Percentiles rank a stretch among this genome's conserved stretches.
These are phyloP conservation scores for Kazachstania sp. DNA, from an alignment of 1,139 yeast species.

Conservation along the genomic window DNA sequence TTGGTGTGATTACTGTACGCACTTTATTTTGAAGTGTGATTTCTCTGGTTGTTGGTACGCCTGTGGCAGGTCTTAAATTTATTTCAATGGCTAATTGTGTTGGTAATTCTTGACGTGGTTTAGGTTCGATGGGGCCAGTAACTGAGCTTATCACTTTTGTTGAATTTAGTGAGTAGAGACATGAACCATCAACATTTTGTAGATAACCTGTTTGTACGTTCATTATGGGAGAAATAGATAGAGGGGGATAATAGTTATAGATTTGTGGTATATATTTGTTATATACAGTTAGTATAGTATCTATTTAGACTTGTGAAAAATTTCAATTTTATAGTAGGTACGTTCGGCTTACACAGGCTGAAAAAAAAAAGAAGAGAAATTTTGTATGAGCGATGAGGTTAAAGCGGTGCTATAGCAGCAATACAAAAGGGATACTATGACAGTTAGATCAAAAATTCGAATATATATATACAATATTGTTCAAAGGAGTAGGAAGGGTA, in stretches of 20 bases:
- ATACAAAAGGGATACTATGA: too few relatives aligned
- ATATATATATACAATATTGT: too few relatives aligned
- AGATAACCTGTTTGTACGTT: slow-evolving; percentile 32
- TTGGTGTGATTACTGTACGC: slow-evolving; percentile 50
- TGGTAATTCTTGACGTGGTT: slow-evolving; percentile 76
- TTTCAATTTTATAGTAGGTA: too few relatives aligned
- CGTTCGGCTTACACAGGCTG: too few relatives aligned
- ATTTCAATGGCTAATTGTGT: slow-evolving; percentile 71
- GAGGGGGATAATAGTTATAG: too few relatives aligned
- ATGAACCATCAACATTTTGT: slow-evolving; percentile 70
- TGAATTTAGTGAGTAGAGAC: slow-evolving; percentile 36
- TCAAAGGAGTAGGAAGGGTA: not conserved
- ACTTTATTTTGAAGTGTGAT: slow-evolving; percentile 65
- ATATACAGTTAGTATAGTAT: too few relatives aligned
- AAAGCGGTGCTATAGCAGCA: too few relatives aligned
- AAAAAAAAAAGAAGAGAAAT: too few relatives aligned
- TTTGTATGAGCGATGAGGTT: too few relatives aligned
- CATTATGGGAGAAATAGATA: not conserved
- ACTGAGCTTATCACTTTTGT: slow-evolving; percentile 67
- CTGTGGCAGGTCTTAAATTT: slow-evolving; percentile 69
- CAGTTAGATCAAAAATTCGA: too few relatives aligned
- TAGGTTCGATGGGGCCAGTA: slow-evolving; percentile 87
- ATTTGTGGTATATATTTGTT: too few relatives aligned
- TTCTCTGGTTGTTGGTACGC: slow-evolving; percentile 71
- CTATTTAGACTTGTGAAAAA: too few relatives aligned